Evolutionary conservation across 164 flowering plant species (phyloP).

Genomic region (Cinnamomum micranthum): DNA sequence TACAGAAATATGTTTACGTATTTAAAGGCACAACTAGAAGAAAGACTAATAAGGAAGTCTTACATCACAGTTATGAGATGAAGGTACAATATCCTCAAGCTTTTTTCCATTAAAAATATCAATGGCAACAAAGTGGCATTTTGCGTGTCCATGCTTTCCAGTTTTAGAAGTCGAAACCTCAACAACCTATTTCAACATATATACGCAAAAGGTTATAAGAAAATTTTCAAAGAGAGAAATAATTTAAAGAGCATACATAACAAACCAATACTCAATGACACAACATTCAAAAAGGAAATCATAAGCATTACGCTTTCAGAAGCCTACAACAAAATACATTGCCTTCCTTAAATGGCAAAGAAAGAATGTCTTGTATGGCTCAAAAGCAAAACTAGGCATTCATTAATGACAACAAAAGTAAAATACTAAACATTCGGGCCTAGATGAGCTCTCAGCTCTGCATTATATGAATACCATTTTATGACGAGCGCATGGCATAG

Average conservation of each 20-base stretch:
- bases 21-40: not conserved
- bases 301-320: no score
- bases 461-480: no score
- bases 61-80: conserved; percentile 44
- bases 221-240: not conserved
- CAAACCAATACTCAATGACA: not conserved
- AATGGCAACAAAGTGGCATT: conserved; percentile 42
- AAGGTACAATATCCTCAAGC: conserved; percentile 41
- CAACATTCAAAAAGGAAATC: not conserved
- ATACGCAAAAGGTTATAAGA: not conserved
- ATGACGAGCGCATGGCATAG: no score
- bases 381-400: no score
- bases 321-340: no score
- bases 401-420: no score
- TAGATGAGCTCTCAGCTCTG: no score
- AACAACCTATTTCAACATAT: conserved; percentile 28
- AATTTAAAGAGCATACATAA: not conserved
- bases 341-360: no score
- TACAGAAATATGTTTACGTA: not conserved
- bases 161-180: conserved; percentile 46
- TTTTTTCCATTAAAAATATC: conserved; percentile 37
- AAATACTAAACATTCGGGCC: no score
- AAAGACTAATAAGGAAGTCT: conserved; percentile 1
- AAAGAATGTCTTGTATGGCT: no score
- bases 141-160: conserved; percentile 45